Evolutionary conservation across 139 green algal genomes (phyloP).

Genomic region (Pleodorina starrii): DNA sequence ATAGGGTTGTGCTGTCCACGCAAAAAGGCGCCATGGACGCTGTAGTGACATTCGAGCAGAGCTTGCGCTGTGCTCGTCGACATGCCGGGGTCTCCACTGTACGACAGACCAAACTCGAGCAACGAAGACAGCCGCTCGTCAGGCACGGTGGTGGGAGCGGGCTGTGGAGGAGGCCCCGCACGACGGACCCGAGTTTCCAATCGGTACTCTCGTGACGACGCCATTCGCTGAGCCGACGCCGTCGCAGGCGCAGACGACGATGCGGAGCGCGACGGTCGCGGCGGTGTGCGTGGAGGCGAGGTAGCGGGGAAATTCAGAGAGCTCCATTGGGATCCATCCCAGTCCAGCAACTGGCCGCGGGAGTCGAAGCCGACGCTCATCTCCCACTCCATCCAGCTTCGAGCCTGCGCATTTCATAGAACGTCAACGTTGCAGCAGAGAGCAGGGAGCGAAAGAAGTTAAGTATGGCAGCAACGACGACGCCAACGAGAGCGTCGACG

Average conservation of each 20-base stretch:
- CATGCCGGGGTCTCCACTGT: conserved; percentile 5
- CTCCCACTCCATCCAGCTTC: conserved; percentile 68
- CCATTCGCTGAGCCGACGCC: too few relatives aligned
- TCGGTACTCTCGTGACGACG: too few relatives aligned
- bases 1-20: too few relatives aligned
- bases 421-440: too few relatives aligned
- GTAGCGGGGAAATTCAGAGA: neutral
- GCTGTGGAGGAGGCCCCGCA: too few relatives aligned
- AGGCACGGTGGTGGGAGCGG: too few relatives aligned
- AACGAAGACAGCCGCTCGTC: neutral
- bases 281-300: neutral
- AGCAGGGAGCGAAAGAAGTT: too few relatives aligned
- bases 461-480: too few relatives aligned
- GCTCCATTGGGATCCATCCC: conserved; percentile 56
- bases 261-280: too few relatives aligned
- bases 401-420: conserved; percentile 66
- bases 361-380: conserved; percentile 61
- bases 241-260: too few relatives aligned
- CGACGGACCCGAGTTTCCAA: too few relatives aligned
- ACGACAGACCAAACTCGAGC: conserved; percentile 19
- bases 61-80: conserved; percentile 63
- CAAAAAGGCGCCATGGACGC: conserved; percentile 67
- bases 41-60: conserved; percentile 78
- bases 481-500: too few relatives aligned
- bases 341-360: conserved; percentile 49